These are phyloP conservation scores for Hypoxylon sp. DNA, from an alignment of 2,329 filamentous ascomycete genomes.

Conservation along the genomic window DNA sequence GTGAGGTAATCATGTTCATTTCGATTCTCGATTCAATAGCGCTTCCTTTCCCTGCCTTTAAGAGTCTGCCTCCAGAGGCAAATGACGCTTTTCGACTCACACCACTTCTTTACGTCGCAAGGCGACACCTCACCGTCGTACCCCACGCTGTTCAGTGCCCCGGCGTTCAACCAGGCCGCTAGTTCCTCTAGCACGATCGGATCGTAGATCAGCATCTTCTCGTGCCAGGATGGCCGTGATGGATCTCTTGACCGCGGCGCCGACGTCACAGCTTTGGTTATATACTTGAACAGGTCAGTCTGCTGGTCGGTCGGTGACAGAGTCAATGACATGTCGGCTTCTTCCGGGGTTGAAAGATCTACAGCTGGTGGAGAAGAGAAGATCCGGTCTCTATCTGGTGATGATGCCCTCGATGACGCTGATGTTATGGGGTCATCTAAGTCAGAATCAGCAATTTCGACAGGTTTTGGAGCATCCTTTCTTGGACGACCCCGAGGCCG, in stretches of 20 bases:
- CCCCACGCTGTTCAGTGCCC: conserved; percentile 73
- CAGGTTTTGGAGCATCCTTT: conserved; percentile 48
- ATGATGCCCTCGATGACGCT: conserved; percentile 55
- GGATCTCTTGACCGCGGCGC: conserved; percentile 67
- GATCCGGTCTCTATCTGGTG: conserved; percentile 55
- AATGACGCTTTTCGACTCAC: conserved; percentile 87
- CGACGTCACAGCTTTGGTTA: conserved; percentile 69
- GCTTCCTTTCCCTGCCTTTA: conserved; percentile 68
- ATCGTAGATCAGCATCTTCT: conserved; percentile 95
- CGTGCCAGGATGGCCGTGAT: conserved; percentile 79
- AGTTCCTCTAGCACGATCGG: conserved; percentile 91
- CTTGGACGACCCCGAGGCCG: conserved; percentile 50
- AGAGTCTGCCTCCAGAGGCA: conserved; percentile 78
- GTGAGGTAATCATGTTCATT: not conserved
- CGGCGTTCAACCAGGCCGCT: conserved; percentile 83
- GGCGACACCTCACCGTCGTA: conserved; percentile 76
- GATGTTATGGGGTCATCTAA: conserved; percentile 62
- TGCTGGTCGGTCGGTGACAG: conserved; percentile 62
- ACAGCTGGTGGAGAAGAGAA: conserved; percentile 62
- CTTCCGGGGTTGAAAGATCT: conserved; percentile 61
- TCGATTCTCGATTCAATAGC: conserved; percentile 55
- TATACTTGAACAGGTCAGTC: conserved; percentile 64
- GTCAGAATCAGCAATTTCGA: conserved; percentile 70
- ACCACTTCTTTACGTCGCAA: conserved; percentile 87
- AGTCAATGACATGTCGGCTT: conserved; percentile 63